Evolutionary conservation across 2,329 filamentous ascomycete species (phyloP), one percentile per base, ranked within the genome.

Genomic region (Penicillium fuscoglaucum): DNA sequence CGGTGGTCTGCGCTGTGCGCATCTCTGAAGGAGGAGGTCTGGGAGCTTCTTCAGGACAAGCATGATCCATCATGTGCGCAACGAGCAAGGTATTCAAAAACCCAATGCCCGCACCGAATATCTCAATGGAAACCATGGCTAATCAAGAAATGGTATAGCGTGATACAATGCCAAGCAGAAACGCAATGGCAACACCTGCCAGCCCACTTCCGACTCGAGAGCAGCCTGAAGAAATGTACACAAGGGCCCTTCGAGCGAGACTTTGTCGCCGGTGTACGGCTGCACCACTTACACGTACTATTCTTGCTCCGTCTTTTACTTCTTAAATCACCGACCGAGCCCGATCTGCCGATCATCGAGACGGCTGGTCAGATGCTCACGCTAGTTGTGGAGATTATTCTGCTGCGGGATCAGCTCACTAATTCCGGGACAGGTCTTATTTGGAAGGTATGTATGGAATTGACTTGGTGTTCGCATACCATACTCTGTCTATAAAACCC

Each of bases 1-100:
- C 65, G 66, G 9, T 70, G 67, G 68, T 69, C 67, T 50, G 67
- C 66, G 8, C 57, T 70, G 19, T 70, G 68, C 26, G 68, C 68
- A 6, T 67, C 58, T 2, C 35, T 70, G 21, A 70, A 69, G 50
- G 67, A 70, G 37, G 68, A 70, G 35, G 63, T 68, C 6, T 70
- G 63, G 64, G 68, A 68, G 40, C 57, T 69, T 46, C 54, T 69
- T 4, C 65, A 68, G 26, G 63, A 70, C 49, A 68, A 65, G 41
- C 61, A 66, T 28, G 61, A 67, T 49, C 62, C 59, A 19, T 58
- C 60, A 7, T 65, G 64, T 46, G 57, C 51, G 2, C 44, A 64
- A 48, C 58, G 57, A 54, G 55, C 60, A 40, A 64, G 60, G 62
- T 66, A 63, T 39, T 29, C 3, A 44, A 40, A 48, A 39, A 39